A percentile compares a stretch with the other conserved stretches of the same genome.
Evolutionary conservation across 352 stramenopile genomes (phyloP).

Genomic region (Pilasporangium apinafurcum): DNA sequence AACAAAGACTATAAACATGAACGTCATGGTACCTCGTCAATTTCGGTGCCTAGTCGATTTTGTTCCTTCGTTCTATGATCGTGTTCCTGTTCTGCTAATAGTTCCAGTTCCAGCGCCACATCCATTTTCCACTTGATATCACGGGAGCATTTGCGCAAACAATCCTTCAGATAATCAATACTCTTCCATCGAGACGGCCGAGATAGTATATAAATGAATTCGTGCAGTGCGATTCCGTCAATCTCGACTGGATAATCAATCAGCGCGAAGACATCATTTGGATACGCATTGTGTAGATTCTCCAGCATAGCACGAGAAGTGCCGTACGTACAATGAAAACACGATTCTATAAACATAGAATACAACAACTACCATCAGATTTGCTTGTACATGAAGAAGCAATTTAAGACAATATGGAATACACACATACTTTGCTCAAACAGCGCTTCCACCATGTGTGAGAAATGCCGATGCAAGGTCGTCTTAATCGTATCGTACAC

Average conservation of each 20-base stretch:
- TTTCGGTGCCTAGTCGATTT: slow-evolving; percentile 58
- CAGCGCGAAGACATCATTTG: slow-evolving; percentile 51
- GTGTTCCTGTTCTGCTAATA: slow-evolving; percentile 63
- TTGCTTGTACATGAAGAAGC: no score
- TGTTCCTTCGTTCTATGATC: slow-evolving; percentile 32
- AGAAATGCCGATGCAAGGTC: slow-evolving; percentile 48
- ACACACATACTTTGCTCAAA: slow-evolving; percentile 52
- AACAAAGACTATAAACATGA: neutral
- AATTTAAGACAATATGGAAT: no score
- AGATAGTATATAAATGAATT: slow-evolving; percentile 51
- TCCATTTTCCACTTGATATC: slow-evolving; percentile 80
- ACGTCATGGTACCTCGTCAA: slow-evolving; percentile 42
- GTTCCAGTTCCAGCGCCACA: slow-evolving; percentile 58
- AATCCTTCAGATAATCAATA: slow-evolving; percentile 79
- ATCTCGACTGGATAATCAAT: slow-evolving; percentile 74
- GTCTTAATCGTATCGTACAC: slow-evolving; percentile 39
- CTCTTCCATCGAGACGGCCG: slow-evolving; percentile 67
- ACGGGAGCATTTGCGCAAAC: slow-evolving; percentile 58
- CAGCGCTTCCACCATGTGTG: slow-evolving; percentile 50
- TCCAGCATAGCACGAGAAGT: slow-evolving; percentile 36
- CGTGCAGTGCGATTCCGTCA: slow-evolving; percentile 49
- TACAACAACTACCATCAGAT: neutral
- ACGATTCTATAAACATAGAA: slow-evolving; percentile 28
- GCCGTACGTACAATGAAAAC: slow-evolving; percentile 68
- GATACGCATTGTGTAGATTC: slow-evolving; percentile 41